A percentile compares a stretch with the other conserved stretches of the same genome.
phyloP scores from a whole-genome alignment of 139 green algal species.

The Chlamydomonas eustigma region DNA sequence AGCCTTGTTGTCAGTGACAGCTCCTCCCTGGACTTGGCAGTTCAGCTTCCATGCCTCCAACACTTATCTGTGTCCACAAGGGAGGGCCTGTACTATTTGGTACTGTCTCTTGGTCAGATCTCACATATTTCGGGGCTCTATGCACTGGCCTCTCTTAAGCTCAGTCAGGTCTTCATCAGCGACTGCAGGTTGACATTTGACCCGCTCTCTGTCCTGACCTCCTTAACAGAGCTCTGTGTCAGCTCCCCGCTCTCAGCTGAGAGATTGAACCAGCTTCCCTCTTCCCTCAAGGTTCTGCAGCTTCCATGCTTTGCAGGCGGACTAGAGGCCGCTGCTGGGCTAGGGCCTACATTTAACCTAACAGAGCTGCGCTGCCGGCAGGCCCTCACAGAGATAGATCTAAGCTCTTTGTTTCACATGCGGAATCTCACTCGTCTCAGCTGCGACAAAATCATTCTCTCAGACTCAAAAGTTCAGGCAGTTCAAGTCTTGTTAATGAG shows the following conservation, averaged over 20 bases:
- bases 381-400: conserved; percentile 4
- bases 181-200: not conserved
- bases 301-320: not conserved
- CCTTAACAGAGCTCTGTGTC: conserved; percentile 1
- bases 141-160: not conserved
- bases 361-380: not conserved
- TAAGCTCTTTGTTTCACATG: not conserved
- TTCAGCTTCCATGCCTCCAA: not conserved
- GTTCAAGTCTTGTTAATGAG: not conserved
- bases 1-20: conserved; percentile 2
- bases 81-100: conserved; percentile 2
- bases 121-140: not conserved
- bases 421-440: not conserved
- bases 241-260: conserved; percentile 4
- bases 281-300: conserved; percentile 6
- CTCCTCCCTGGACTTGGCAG: not conserved
- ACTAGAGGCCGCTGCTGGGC: not conserved
- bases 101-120: conserved; percentile 2
- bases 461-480: not conserved
- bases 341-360: not conserved
- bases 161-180: conserved; percentile 4
- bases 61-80: conserved; percentile 7
- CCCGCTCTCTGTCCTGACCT: not conserved
- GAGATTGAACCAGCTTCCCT: not conserved
- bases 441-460: conserved; percentile 4